Conservation (phyloP, 768 basidiomycete genomes). For the Leccinum longicurvipes region DNA sequence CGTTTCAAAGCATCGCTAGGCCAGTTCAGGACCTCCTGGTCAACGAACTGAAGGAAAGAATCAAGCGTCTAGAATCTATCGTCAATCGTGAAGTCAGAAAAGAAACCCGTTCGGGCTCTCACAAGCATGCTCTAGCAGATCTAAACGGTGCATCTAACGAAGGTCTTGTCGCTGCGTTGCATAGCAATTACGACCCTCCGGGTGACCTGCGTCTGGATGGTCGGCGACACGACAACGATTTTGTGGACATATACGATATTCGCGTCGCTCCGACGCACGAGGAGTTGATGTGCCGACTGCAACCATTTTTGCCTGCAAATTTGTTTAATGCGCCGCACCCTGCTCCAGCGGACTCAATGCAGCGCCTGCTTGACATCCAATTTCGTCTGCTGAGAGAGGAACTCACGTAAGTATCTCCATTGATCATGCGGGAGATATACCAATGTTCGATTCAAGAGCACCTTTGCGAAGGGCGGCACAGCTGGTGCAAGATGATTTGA, state of each 20-base stretch:
- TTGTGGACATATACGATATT: slow-evolving; percentile 51
- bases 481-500: slow-evolving; percentile 46
- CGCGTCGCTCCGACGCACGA: slow-evolving; percentile 67
- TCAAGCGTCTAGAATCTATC: slow-evolving; percentile 39
- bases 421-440: not conserved
- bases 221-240: slow-evolving; percentile 69
- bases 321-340: slow-evolving; percentile 61
- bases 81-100: slow-evolving; percentile 48
- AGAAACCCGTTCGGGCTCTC: slow-evolving; percentile 23
- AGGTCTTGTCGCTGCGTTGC: slow-evolving; percentile 39
- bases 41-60: slow-evolving; percentile 26
- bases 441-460: slow-evolving; percentile 36
- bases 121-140: not conserved
- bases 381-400: slow-evolving; percentile 76
- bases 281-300: slow-evolving; percentile 49
- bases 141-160: slow-evolving; percentile 17
- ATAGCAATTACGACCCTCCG: slow-evolving; percentile 50
- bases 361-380: slow-evolving; percentile 66
- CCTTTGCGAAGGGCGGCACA: slow-evolving; percentile 51
- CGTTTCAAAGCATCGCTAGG: slow-evolving; percentile 30
- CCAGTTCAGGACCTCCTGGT: slow-evolving; percentile 38
- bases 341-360: slow-evolving; percentile 54
- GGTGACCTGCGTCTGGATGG: slow-evolving; percentile 48
- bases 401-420: slow-evolving; percentile 44
- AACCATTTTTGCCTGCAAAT: slow-evolving; percentile 62